phyloP scores from a whole-genome alignment of 2,329 filamentous ascomycete species.

The Bipolaris gigantea region DNA sequence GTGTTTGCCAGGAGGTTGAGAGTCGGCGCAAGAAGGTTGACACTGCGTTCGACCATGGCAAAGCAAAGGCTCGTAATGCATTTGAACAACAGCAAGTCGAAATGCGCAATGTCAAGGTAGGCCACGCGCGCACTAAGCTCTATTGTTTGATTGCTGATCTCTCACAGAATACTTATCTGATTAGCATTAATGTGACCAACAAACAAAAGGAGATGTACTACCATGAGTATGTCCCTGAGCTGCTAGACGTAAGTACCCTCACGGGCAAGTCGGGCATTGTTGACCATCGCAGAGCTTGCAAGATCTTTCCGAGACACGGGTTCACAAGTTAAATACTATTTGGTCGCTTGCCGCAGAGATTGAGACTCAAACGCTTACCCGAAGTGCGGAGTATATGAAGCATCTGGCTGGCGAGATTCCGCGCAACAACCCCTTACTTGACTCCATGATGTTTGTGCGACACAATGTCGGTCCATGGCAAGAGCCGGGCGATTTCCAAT shows the following conservation, averaged over 20 bases:
- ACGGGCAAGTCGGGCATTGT: background rate
- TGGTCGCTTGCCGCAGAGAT: conserved; percentile 81
- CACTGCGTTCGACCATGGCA: conserved; percentile 81
- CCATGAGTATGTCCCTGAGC: conserved; percentile 91
- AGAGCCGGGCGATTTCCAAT: conserved; percentile 80
- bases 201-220: conserved; percentile 98
- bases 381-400: conserved; percentile 71
- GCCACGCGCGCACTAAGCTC: background rate
- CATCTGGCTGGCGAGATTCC: conserved; percentile 79
- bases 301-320: conserved; percentile 88
- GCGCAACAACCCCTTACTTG: conserved; percentile 83
- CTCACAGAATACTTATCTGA: conserved; percentile 83
- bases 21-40: conserved; percentile 93
- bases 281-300: conserved; percentile 65
- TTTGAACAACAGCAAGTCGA: conserved; percentile 92
- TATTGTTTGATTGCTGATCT: conserved; percentile 24
- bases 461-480: conserved; percentile 85
- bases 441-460: conserved; percentile 96
- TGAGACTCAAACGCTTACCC: conserved; percentile 75
- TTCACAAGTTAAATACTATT: conserved; percentile 77
- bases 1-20: conserved; percentile 91
- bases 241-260: conserved; percentile 70
- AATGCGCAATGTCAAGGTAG: conserved; percentile 88
- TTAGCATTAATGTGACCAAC: conserved; percentile 94
- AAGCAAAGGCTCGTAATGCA: conserved; percentile 83